Base-by-base conservation (phyloP, 1,284 basidiomycete species). In the Xanthoconium separans region DNA sequence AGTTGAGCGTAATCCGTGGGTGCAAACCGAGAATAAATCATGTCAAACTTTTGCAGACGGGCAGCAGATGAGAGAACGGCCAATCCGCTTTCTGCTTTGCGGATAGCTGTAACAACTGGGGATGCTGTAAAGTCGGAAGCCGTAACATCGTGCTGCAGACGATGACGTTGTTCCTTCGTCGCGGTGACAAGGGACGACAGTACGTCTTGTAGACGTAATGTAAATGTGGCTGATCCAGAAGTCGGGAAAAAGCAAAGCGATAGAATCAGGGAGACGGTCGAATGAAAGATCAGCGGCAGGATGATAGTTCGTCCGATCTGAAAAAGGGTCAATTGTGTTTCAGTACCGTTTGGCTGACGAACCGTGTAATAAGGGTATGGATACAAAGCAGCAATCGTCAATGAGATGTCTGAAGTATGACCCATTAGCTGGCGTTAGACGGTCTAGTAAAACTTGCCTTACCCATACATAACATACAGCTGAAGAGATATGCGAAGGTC, bases 311-410 rank as follows among this genome's bases (percentile, higher is more conserved):
- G 63, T 36, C 84, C 85, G 18, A 84, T 66, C 73, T 79, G 44
- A 22, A 45, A 33, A 58, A 57, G 44, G 13, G 10, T 33, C 31
- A 40, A 13, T 39, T 24, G 11, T 36, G 33, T 37, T 15, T 36
- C 30, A 29, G 27, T 18, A 47, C 2, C 24, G 45, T 36, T 12
- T 16, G 15, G 11, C 36, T 12, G 27, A 61, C 74, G 52, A 52
- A 77, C 77, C 53, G 55, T 55, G 65, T 91, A 91, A 61, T 79
- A 81, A 0, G 88, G 80, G 58, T 77, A 91, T 0, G 89, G 90
- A 59, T 82, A 85, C 8, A 91, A 70, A 12, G 71, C 78, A 0
- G 81, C 79, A 1, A 82, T 84, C 0, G 82, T 84, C 20, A 90
- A 62, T 40, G 73, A 70, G 24, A 88, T 84, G 63, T 86, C 85